Conservation (phyloP, 2,329 filamentous ascomycete species). For the Apiospora kogelbergensis region DNA sequence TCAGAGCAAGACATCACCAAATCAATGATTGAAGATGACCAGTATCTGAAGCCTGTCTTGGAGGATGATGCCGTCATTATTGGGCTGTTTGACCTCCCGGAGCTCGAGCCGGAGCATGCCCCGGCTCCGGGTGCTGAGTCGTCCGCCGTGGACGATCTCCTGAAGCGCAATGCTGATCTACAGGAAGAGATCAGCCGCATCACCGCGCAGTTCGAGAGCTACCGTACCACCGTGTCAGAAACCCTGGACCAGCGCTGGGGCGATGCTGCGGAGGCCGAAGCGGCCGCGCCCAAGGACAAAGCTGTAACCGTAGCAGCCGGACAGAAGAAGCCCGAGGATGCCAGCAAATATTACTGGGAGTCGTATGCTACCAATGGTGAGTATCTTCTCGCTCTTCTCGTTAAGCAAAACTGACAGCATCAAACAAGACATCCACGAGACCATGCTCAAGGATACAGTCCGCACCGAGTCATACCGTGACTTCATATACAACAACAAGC, state of each 20-base stretch:
- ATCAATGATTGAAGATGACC: slow-evolving; percentile 71
- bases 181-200: slow-evolving; percentile 61
- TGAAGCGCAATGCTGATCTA: slow-evolving; percentile 54
- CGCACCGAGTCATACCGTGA: slow-evolving; percentile 91
- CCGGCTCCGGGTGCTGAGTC: slow-evolving; percentile 16
- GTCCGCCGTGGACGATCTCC: slow-evolving; percentile 35
- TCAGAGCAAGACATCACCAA: slow-evolving; percentile 57
- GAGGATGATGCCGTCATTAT: slow-evolving; percentile 90
- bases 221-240: slow-evolving; percentile 63
- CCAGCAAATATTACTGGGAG: slow-evolving; percentile 56
- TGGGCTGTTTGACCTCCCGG: slow-evolving; percentile 75
- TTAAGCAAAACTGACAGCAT: background rate
- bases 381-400: slow-evolving; percentile 19
- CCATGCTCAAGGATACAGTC: slow-evolving; percentile 88
- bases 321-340: slow-evolving; percentile 33
- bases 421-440: slow-evolving; percentile 83
- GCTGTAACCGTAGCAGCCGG: slow-evolving; percentile 19
- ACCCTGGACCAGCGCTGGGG: slow-evolving; percentile 67
- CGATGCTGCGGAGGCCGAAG: slow-evolving; percentile 46
- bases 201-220: slow-evolving; percentile 62
- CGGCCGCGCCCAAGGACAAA: slow-evolving; percentile 29
- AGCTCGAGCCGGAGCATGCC: slow-evolving; percentile 35
- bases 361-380: slow-evolving; percentile 61
- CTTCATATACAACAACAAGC: slow-evolving; percentile 90
- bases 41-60: slow-evolving; percentile 78